These are phyloP conservation scores for Simplicillium sp. DNA, from an alignment of 2,329 filamentous ascomycete species.

Conservation along the genomic window DNA sequence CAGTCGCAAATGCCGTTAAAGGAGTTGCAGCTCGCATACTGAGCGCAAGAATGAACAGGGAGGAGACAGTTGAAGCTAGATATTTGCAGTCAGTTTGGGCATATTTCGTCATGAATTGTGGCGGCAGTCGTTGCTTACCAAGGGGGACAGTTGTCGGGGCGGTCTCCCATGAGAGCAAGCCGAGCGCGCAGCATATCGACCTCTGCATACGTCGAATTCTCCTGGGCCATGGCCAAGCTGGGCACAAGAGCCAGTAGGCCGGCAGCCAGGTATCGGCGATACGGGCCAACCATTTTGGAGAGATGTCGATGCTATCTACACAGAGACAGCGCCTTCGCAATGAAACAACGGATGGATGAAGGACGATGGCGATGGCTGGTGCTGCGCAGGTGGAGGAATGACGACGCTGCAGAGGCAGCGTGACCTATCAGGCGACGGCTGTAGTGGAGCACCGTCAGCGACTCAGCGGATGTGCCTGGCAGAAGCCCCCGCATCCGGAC, in stretches of 20 bases:
- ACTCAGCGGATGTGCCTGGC: no score
- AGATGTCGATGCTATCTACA: background rate
- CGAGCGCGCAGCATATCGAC: constrained; percentile 54
- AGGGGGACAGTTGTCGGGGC: constrained; percentile 69
- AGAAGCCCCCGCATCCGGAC: no score
- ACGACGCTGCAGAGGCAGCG: no score
- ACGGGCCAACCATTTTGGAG: background rate
- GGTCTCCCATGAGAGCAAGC: constrained; percentile 59
- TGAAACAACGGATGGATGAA: no score
- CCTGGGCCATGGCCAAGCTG: constrained; percentile 26
- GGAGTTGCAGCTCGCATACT: constrained; percentile 82
- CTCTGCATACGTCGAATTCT: constrained; percentile 50
- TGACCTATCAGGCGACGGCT: no score
- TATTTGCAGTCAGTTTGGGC: constrained; percentile 13
- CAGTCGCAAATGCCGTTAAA: constrained; percentile 90
- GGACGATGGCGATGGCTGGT: no score
- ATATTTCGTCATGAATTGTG: constrained; percentile 29
- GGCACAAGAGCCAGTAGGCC: constrained; percentile 25
- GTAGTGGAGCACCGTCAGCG: no score
- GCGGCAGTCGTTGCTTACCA: constrained; percentile 38
- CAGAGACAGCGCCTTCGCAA: no score
- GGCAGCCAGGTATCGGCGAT: constrained; percentile 3
- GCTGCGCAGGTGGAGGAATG: no score
- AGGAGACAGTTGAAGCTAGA: constrained; percentile 94
- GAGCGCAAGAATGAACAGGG: constrained; percentile 81